These are phyloP conservation scores for Monosporascus ibericus DNA, from an alignment of 2,329 filamentous ascomycete genomes.

Conservation along the genomic window DNA sequence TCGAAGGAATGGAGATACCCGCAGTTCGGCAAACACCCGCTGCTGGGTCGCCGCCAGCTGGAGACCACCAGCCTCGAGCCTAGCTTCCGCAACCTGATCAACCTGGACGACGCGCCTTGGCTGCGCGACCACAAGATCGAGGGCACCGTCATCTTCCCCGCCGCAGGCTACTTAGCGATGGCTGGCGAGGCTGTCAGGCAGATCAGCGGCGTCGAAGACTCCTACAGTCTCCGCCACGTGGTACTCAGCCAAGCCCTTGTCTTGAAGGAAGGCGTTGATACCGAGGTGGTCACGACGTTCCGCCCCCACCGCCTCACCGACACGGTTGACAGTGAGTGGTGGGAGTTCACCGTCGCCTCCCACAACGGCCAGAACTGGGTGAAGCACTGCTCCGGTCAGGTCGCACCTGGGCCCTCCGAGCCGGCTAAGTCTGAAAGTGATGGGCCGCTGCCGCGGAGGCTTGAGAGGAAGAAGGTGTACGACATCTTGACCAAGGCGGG, in stretches of 20 bases:
- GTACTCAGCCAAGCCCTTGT: conserved; percentile 19
- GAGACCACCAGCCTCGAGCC: conserved; percentile 28
- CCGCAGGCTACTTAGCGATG: conserved; percentile 36
- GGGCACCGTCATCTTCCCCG: conserved; percentile 34
- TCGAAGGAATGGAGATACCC: conserved; percentile 14
- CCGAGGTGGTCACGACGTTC: conserved; percentile 20
- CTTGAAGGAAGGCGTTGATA: conserved; percentile 7
- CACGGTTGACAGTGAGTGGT: conserved; percentile 18
- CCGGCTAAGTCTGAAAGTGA: not conserved
- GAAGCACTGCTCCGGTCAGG: conserved; percentile 20
- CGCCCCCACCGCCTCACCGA: conserved; percentile 13
- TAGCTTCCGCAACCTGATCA: conserved; percentile 35
- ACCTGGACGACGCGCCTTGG: conserved; percentile 36
- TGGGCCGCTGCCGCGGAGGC: conserved; percentile 5
- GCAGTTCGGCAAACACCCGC: conserved; percentile 16
- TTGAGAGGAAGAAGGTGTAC: conserved; percentile 11
- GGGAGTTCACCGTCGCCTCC: conserved; percentile 22
- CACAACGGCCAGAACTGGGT: conserved; percentile 19
- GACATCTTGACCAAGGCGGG: conserved; percentile 14
- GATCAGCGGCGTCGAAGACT: conserved; percentile 6
- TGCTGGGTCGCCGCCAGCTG: conserved; percentile 23
- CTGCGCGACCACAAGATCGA: conserved; percentile 36
- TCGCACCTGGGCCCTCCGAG: conserved; percentile 6
- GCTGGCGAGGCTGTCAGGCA: conserved; percentile 32
- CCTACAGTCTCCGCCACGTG: conserved; percentile 14